phyloP scores from a whole-genome alignment of 2,329 filamentous ascomycete genomes.

The Aspergillus sergii region DNA sequence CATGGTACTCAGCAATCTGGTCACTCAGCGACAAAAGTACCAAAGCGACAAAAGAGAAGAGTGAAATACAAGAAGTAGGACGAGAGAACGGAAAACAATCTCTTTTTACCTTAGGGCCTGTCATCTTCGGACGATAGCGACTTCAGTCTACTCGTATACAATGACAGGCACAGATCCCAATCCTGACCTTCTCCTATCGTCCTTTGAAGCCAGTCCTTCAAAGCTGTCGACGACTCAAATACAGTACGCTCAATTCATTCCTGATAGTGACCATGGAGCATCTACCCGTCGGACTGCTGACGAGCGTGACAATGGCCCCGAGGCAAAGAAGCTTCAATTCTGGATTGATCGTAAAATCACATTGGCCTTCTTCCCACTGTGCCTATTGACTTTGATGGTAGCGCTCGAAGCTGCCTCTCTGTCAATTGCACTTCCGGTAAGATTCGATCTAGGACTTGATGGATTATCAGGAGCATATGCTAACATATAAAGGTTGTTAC shows the following conservation, averaged over 20 bases:
- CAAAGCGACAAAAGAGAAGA: no score
- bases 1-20: no score
- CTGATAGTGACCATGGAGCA: background rate
- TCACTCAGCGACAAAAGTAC: no score
- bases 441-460: background rate
- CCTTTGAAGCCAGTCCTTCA: background rate
- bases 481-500: background rate
- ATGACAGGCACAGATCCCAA: background rate
- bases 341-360: background rate
- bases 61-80: no score
- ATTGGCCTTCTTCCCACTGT: background rate
- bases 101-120: no score
- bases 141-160: background rate
- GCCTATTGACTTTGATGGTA: background rate
- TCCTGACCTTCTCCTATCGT: background rate
- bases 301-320: background rate
- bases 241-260: background rate
- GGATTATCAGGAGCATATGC: background rate
- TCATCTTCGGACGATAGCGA: background rate
- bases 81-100: no score
- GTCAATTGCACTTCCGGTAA: background rate
- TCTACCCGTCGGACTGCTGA: background rate
- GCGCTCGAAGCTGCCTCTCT: background rate
- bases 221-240: background rate
- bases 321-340: background rate